These are phyloP conservation scores for Psilocybe mexicana DNA, from an alignment of 1,284 basidiomycete genomes.

Conservation along the genomic window DNA sequence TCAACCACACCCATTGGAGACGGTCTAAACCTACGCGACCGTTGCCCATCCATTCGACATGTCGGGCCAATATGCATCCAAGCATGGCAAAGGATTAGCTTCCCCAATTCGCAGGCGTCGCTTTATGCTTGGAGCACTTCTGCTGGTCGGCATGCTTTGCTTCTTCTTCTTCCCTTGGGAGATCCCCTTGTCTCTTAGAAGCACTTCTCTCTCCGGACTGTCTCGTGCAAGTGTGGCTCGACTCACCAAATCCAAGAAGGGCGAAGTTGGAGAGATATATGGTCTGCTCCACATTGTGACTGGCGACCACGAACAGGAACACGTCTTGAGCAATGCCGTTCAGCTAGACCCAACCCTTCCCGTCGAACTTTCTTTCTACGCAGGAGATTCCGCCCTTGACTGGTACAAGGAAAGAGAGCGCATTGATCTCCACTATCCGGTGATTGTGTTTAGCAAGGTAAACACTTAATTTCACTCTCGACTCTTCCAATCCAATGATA, in stretches of 20 bases:
- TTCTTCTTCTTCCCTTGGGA: constrained; percentile 37
- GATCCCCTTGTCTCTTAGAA: constrained; percentile 39
- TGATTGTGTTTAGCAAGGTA: constrained; percentile 83
- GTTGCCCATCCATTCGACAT: background rate
- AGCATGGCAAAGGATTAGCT: constrained; percentile 15
- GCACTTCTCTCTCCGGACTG: constrained; percentile 29
- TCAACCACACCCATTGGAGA: background rate
- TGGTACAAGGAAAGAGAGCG: constrained; percentile 50
- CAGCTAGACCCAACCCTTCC: constrained; percentile 45
- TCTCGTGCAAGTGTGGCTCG: constrained; percentile 43
- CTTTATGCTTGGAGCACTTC: constrained; percentile 32
- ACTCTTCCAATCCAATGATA: background rate
- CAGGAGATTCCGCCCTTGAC: constrained; percentile 39
- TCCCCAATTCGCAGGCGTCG: constrained; percentile 45
- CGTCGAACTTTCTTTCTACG: constrained; percentile 54
- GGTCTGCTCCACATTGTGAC: constrained; percentile 66
- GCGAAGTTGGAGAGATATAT: constrained; percentile 56
- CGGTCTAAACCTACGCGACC: background rate
- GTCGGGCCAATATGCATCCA: constrained; percentile 13
- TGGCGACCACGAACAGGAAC: constrained; percentile 42
- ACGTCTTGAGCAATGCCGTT: constrained; percentile 41
- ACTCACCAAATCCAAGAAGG: constrained; percentile 29
- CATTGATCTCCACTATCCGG: constrained; percentile 55
- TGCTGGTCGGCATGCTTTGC: constrained; percentile 27
- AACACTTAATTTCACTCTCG: background rate